Base-by-base conservation (phyloP, 257 asterid genomes). In the Solanum rostratum region DNA sequence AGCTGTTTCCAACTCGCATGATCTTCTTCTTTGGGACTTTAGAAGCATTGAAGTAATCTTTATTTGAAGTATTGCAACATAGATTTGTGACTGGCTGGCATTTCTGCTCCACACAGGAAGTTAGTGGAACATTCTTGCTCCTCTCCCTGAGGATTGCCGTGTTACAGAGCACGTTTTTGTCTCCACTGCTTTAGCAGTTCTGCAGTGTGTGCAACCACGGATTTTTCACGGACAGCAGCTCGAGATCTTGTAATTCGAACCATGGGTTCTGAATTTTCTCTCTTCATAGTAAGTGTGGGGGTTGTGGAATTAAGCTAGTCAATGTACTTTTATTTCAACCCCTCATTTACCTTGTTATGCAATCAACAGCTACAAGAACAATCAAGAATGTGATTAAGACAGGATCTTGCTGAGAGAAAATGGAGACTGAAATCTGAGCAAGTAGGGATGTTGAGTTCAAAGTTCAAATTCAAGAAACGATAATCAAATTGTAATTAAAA, bases 1-100 rank as follows among this genome's bases (percentile, higher is more conserved):
- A 33, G 39, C 39, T 33, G 6, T 33, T 33, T 33, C 39, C 6
- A 33, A 33, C 39, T 33, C 39, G 6, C 39, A 33, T 33, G 39
- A 33, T 33, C 39, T 33, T 33, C 39, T 33, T 33, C 39, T 45
- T 30, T 95, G 89, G 95, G 54, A 71, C 68, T 86, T 84, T 90
- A 83, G 92, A 55, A 76, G 90, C 92, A 81, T 83, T 86, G 60
- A 84, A 85, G 91, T 90, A 87, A 85, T 89, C 91, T 50, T 62
- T 69, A 83, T 85, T 84, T 81, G 93, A 88, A 52, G 84, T 90
- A 39, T 86, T 90, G 87, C 95, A 90, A 22, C 79, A 81, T 85
- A 91, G 80, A 85, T 96, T 94, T 82, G 98, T 94, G 76, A 96
- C 94, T 30, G 94, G 91, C 85, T 96, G 88, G 86, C 82, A 93